Conservation (phyloP, 2,329 filamentous ascomycete genomes). For the Sclerotinia borealis region DNA sequence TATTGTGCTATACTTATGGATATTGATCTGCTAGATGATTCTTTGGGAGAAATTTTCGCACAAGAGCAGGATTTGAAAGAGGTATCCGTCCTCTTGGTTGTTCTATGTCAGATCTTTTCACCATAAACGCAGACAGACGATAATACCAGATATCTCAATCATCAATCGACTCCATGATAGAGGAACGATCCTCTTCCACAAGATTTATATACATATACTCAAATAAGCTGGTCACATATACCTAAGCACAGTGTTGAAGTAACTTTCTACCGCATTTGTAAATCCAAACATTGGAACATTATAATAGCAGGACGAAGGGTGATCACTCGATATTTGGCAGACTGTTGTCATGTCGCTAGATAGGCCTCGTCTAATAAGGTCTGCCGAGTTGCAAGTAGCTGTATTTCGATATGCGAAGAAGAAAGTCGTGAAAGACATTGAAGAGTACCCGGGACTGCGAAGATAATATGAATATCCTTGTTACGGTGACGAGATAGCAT, state of each 20-base stretch:
- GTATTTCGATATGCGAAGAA: background rate
- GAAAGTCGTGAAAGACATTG: background rate
- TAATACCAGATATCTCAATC: too few relatives aligned
- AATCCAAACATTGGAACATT: background rate
- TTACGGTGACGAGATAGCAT: accelerated
- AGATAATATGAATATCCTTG: background rate
- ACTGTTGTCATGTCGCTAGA: background rate
- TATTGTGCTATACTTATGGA: too few relatives aligned
- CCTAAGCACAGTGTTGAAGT: background rate
- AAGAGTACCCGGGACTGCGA: background rate
- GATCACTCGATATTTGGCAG: background rate
- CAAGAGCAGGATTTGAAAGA: too few relatives aligned
- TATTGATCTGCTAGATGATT: too few relatives aligned
- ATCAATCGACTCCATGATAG: too few relatives aligned
- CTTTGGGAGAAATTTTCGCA: too few relatives aligned
- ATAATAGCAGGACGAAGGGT: background rate
- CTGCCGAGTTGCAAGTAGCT: accelerated
- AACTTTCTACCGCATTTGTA: background rate
- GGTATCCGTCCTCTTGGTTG: too few relatives aligned
- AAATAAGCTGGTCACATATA: too few relatives aligned
- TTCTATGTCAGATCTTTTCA: too few relatives aligned
- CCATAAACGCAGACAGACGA: too few relatives aligned
- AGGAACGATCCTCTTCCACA: too few relatives aligned
- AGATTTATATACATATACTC: background rate
- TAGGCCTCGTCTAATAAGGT: background rate